Evolutionary conservation across 1,284 basidiomycete genomes (phyloP), one percentile per base, ranked within the genome.

Genomic region (Naganishia sp.): DNA sequence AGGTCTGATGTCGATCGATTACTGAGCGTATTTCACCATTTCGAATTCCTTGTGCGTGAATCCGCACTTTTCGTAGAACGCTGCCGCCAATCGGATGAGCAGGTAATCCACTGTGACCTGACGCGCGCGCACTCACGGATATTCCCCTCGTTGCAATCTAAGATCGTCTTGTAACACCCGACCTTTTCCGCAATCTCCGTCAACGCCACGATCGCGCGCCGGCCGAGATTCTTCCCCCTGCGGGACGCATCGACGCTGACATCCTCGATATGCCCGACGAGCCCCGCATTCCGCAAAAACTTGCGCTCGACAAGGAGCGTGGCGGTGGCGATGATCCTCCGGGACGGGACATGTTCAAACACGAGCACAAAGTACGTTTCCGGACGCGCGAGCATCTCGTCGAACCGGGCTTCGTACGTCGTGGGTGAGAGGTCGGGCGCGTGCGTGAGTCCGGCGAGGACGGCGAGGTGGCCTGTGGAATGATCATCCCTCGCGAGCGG

Each of bases 1-100:
- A 39, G 43, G 15, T 57, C 46, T 57, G 28, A 54, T 16, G 1
- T 39, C 53, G 42, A 9, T 39, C 53, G 42, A 9, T 13, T 53
- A 53, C 25, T 28, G 39, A n/a, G 59, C 59, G 36, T 61, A 61
- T 28, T 61, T 61, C 21, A 61, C 92, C 92, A 95, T 96, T 80
- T 94, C 90, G 73, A 85, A 87, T 79, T 93, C 92, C 80, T 92
- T 94, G 81, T 87, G 88, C 77, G 85, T 83, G 74, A 86, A 95
- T 0, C 94, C 94, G 77, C 95, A 99, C 81, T 97, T 98, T 80
- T 92, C 84, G 79, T 99, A 99, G 82, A 99, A 99, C 0, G 91
- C 92, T 94, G 76, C 52, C 1, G n/a, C 31, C 31, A 33, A 3
- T 52, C 15, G 31, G 42, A 44, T 21, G 28, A n/a, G 3, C 28